Evolutionary conservation across 2,329 filamentous ascomycete species (phyloP), one percentile per base, ranked within the genome.

Genomic region (Colletotrichum camelliae): DNA sequence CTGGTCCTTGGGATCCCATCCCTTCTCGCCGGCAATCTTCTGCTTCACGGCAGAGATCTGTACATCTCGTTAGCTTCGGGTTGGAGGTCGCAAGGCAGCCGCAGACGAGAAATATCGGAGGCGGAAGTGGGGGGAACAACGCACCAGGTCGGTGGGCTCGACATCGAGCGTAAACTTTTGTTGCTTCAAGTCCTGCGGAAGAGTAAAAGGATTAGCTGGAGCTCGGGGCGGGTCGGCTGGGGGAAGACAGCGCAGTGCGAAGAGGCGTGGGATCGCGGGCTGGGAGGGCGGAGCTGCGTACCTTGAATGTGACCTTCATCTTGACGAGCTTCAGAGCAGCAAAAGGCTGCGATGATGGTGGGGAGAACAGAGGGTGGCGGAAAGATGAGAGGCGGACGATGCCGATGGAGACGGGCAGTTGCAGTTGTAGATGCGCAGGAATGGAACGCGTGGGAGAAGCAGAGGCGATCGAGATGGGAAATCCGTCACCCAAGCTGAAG

Each of bases 111-210:
- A 77, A 75, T 68, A 67, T 76, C 69, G 75, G 74, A 71, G 77
- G 71, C 70, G 74, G 77, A 74, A 70, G 76, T 77, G 72, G 80
- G 80, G 78, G 84, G 83, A 84, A 82, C 80, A 81, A 85, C 94
- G 82, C 93, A 98, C 96, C 85, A 95, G 94, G 84, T 98, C 96
- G 79, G 94, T 93, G 78, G 96, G 95, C 86, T 98, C 96, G 83
- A 96, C 95, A 80, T 98, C 96, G 89, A 99, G 94, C 83, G 93
- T 93, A 88, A 99, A 99, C 90, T 98, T 98, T 86, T 98, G 95
- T 87, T 98, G 97, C 90, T 98, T 98, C 83, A 99, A 91, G 89
- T 99, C 97, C 96, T 98, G 81, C 39, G 80, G 58, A 57, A 39
- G 55, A 33, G 24, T 27, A 21, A 55, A 27, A 52, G 16, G 9